A percentile compares a stretch with the other conserved stretches of the same genome.
Conservation (phyloP, 1,139 yeast genomes). For the Hemisphaericaspora xylanilytica region DNA sequence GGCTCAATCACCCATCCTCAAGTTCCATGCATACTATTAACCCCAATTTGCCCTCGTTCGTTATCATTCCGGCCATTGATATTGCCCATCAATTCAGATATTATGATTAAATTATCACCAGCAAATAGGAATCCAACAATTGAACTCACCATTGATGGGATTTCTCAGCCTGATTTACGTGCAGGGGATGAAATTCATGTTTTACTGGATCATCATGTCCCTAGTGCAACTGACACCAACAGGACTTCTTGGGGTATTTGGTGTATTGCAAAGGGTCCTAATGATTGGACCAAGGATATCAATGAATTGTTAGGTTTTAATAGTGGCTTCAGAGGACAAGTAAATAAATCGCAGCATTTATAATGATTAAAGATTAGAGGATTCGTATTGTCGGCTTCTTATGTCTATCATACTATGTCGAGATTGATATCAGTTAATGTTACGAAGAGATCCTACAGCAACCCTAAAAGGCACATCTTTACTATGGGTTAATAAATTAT, state of each 20-base stretch:
- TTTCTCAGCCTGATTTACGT: constrained; percentile 61
- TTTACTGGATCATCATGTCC: constrained; percentile 19
- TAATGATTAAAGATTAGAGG: no score
- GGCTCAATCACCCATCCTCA: constrained; percentile 91
- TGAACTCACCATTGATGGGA: constrained; percentile 76
- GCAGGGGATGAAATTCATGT: constrained; percentile 83
- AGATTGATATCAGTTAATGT: no score
- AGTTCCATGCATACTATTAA: constrained; percentile 75
- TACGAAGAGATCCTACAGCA: no score
- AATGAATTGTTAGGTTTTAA: constrained; percentile 88
- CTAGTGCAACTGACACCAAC: constrained; percentile 39
- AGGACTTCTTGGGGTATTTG: constrained; percentile 59
- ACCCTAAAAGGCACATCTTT: no score
- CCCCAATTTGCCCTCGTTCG: constrained; percentile 90
- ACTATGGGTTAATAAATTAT: no score
- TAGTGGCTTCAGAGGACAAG: constrained; percentile 56
- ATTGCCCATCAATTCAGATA: constrained; percentile 69
- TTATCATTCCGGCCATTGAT: constrained; percentile 83
- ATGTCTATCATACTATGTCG: no score
- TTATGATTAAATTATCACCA: constrained; percentile 64
- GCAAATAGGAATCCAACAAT: constrained; percentile 41
- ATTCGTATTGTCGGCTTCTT: no score
- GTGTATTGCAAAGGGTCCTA: constrained; percentile 79
- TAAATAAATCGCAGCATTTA: constrained; percentile 12
- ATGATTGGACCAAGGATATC: constrained; percentile 89